Percentiles rank a stretch among this genome's conserved stretches.
Conservation (phyloP, 306 rosid genomes). For the Vigna hirtella region DNA sequence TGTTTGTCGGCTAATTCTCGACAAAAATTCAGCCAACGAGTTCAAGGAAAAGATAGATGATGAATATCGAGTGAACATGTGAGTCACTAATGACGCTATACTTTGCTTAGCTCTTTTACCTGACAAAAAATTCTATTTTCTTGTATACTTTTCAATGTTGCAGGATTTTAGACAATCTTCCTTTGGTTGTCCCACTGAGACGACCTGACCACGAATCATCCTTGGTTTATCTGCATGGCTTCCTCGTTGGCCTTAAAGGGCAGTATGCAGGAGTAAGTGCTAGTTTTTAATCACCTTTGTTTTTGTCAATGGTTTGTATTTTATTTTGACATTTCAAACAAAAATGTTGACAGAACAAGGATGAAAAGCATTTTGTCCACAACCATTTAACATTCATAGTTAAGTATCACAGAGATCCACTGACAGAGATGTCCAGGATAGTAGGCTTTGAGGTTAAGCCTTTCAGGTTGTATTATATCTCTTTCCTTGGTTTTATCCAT, state of each 20-base stretch:
- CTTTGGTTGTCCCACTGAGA: constrained; percentile 78
- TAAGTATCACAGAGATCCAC: constrained; percentile 78
- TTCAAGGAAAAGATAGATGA: constrained; percentile 86
- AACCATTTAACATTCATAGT: constrained; percentile 80
- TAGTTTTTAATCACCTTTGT: constrained; percentile 6
- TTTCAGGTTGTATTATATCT: constrained; percentile 63
- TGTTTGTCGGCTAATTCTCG: constrained; percentile 65
- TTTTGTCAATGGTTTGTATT: constrained; percentile 13
- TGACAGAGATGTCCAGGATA: constrained; percentile 76
- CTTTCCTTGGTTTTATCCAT: constrained; percentile 19
- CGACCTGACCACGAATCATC: constrained; percentile 78
- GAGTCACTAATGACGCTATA: constrained; percentile 44
- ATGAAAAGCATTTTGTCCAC: constrained; percentile 78
- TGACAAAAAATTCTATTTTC: not conserved
- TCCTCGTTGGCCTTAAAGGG: constrained; percentile 86
- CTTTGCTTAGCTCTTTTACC: not conserved
- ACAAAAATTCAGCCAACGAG: constrained; percentile 68
- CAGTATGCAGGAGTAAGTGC: constrained; percentile 78
- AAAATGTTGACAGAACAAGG: constrained; percentile 67
- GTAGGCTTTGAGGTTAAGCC: constrained; percentile 95
- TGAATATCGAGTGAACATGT: constrained; percentile 91
- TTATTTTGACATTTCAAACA: constrained; percentile 31
- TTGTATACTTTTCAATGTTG: constrained; percentile 2
- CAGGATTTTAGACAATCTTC: constrained; percentile 95
- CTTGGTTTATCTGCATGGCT: constrained; percentile 81